phyloP scores from a whole-genome alignment of 2,329 filamentous ascomycete species.

The Clonostachys rosea region DNA sequence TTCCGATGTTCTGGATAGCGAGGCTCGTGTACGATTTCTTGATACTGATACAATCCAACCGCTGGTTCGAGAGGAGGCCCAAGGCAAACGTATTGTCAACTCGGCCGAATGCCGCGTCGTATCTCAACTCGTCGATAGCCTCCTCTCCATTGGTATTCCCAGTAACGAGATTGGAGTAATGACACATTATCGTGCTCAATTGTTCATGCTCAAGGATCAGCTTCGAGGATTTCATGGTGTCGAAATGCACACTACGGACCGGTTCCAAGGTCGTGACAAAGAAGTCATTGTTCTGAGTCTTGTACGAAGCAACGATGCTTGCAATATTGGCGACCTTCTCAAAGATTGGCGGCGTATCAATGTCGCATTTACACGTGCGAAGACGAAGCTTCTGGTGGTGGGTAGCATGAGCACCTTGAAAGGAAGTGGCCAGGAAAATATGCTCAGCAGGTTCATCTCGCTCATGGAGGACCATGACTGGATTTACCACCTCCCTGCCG shows the following conservation, averaged over 20 bases:
- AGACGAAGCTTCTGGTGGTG: slow-evolving; percentile 85
- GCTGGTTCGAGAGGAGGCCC: slow-evolving; percentile 63
- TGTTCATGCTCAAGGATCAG: slow-evolving; percentile 73
- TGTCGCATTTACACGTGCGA: slow-evolving; percentile 89
- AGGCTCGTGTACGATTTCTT: slow-evolving; percentile 75
- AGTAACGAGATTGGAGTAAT: slow-evolving; percentile 84
- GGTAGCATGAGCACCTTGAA: slow-evolving; percentile 80
- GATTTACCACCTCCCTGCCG: slow-evolving; percentile 67
- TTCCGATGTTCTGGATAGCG: slow-evolving; percentile 62
- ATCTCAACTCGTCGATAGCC: slow-evolving; percentile 72
- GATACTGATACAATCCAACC: slow-evolving; percentile 77
- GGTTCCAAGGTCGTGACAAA: slow-evolving; percentile 95
- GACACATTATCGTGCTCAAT: slow-evolving; percentile 92
- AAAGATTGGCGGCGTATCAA: slow-evolving; percentile 93
- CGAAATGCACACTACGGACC: slow-evolving; percentile 95
- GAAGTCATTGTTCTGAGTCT: slow-evolving; percentile 84
- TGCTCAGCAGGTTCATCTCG: slow-evolving; percentile 70
- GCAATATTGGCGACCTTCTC: slow-evolving; percentile 83
- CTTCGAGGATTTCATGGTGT: slow-evolving; percentile 60
- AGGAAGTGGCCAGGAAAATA: slow-evolving; percentile 64
- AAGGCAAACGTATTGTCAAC: slow-evolving; percentile 86
- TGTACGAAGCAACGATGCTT: slow-evolving; percentile 79
- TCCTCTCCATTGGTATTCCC: slow-evolving; percentile 72
- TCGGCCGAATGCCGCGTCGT: slow-evolving; percentile 74
- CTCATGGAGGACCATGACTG: slow-evolving; percentile 77